Percentiles rank a stretch among this genome's conserved stretches.
Evolutionary conservation across 441 rosid species (phyloP).

Genomic region (Geranium incanum): DNA sequence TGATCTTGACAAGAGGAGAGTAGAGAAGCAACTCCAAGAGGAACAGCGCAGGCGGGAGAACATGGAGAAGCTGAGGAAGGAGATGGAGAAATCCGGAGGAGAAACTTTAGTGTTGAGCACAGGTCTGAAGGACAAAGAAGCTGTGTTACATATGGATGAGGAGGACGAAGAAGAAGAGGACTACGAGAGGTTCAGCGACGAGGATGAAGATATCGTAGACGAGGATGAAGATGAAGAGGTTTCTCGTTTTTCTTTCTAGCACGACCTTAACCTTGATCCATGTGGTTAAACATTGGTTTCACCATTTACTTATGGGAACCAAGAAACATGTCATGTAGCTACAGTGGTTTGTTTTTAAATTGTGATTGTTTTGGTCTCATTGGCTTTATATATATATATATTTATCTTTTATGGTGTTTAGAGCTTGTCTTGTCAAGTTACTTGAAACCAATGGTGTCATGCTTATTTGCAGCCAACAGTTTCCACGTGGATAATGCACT

Average conservation of each 20-base stretch:
- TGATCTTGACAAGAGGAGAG: slow-evolving; percentile 79
- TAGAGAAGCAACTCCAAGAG: slow-evolving; percentile 68
- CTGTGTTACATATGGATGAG: slow-evolving; percentile 29
- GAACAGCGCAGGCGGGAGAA: slow-evolving; percentile 54
- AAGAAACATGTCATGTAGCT: no score
- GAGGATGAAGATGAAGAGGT: slow-evolving; percentile 77
- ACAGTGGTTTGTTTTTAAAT: no score
- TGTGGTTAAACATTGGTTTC: no score
- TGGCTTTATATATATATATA: no score
- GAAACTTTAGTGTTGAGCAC: slow-evolving; percentile 79
- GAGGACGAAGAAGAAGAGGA: slow-evolving; percentile 33
- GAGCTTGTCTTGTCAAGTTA: no score
- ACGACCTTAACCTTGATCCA: no score
- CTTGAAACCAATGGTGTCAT: no score
- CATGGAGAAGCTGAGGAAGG: slow-evolving; percentile 73
- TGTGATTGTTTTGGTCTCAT: no score
- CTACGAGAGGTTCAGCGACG: slow-evolving; percentile 30
- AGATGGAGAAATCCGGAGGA: slow-evolving; percentile 78
- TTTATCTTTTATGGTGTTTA: no score
- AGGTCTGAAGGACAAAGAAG: slow-evolving; percentile 48
- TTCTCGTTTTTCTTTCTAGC: slow-evolving; percentile 37
- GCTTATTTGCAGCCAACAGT: no score
- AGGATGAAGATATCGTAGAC: slow-evolving; percentile 43
- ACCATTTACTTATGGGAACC: no score
- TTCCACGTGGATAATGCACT: no score